A percentile compares a stretch with the other conserved stretches of the same genome.
Conservation (phyloP, 2,329 filamentous ascomycete species). For the Penicillium brevicompactum region DNA sequence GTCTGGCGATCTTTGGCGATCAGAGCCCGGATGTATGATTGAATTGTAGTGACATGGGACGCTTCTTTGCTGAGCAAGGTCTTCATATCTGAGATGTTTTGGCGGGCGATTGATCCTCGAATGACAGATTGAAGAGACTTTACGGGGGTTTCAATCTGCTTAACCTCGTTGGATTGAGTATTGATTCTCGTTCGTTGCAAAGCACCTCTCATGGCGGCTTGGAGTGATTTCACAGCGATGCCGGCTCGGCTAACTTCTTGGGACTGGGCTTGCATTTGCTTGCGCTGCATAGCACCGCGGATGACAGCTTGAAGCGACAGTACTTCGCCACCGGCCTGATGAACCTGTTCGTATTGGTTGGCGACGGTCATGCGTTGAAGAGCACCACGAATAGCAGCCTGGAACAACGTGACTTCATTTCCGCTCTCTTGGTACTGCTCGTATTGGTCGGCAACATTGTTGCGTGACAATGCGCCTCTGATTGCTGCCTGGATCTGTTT, state of each 20-base stretch:
- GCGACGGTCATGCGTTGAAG: conserved; percentile 54
- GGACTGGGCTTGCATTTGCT: conserved; percentile 34
- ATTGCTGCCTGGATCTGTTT: conserved; percentile 60
- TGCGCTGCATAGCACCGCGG: conserved; percentile 67
- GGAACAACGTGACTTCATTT: conserved; percentile 60
- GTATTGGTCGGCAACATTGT: conserved; percentile 41
- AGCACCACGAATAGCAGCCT: conserved; percentile 69
- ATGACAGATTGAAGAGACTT: conserved; percentile 59
- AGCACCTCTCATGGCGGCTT: conserved; percentile 68
- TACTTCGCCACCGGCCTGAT: conserved; percentile 52
- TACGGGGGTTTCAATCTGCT: conserved; percentile 55
- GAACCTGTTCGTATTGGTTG: conserved; percentile 39
- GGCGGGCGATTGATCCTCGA: conserved; percentile 57
- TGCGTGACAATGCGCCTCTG: conserved; percentile 49
- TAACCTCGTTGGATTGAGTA: conserved; percentile 29
- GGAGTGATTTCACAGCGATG: conserved; percentile 52
- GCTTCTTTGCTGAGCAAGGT: conserved; percentile 29
- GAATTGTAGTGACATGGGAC: conserved; percentile 34
- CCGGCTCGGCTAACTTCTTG: conserved; percentile 49
- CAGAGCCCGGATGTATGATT: conserved; percentile 39
- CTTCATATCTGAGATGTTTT: conserved; percentile 28
- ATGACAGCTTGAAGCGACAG: conserved; percentile 61
- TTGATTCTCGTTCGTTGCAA: conserved; percentile 56
- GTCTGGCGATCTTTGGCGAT: conserved; percentile 43
- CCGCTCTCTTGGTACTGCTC: conserved; percentile 47